Base-by-base conservation (phyloP, 306 rosid genomes). In the Dryas alaskensis region DNA sequence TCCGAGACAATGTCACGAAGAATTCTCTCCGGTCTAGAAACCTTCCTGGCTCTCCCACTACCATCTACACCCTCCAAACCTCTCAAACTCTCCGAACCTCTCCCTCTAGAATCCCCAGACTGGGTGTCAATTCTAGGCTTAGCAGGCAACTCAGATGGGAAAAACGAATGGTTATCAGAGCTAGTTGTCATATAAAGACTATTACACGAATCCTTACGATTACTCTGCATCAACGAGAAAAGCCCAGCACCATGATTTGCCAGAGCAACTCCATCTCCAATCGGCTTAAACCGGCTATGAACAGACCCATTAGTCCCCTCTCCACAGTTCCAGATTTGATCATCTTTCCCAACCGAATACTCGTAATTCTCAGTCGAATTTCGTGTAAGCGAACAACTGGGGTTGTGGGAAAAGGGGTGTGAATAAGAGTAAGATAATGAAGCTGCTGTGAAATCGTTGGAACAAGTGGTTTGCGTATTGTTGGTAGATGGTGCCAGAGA, bases 221-320 rank as follows among this genome's bases (percentile, higher is more conserved):
- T 83, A 27, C 76, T 83, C 81, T 90, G 98, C 98, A 90, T 78
- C 75, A 90, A 72, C 3, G 95, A 82, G 67, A 72, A 83, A 68
- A 89, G 40, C 62, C 92, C 87, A 72, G 87, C 86, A 25, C 89
- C 92, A 69, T 86, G 90, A 86, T 86, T 90, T 12, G 87, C 73
- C 75, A 93, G 81, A 69, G 71, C 81, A 71, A 85, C 90, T 65
- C 99, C 93, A 63, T 95, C 99, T 42, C 98, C 98, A n/a, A 95
- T 79, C 22, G 98, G 99, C 88, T 92, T 95, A 81, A 95, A 95
- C 83, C 99, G 82, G 69, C 99, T 95, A 79, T 95, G 99, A 69
- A 95, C 99, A 48, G 98, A 92, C 10, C 99, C 98, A 80, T 95
- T 95, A 62, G 99, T 95, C 47, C 99, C 99, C 71, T 95, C 99